These are phyloP conservation scores for Rhodocollybia butyracea DNA, from an alignment of 768 basidiomycete genomes.

Conservation along the genomic window DNA sequence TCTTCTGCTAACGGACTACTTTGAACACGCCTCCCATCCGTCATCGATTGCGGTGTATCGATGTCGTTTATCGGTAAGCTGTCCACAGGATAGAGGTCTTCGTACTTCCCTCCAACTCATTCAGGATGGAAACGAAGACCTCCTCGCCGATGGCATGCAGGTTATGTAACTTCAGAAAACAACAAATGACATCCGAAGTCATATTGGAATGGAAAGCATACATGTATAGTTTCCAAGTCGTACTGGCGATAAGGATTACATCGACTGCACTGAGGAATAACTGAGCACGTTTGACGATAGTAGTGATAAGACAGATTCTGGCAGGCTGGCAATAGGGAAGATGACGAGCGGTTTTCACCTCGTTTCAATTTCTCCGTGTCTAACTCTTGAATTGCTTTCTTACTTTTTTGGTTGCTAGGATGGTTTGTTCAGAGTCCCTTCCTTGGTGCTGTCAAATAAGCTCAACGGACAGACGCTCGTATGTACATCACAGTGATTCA, in stretches of 20 bases:
- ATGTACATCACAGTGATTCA: too few relatives aligned
- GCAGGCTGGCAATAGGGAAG: conserved; percentile 90
- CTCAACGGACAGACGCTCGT: too few relatives aligned
- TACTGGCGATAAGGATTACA: conserved; percentile 64
- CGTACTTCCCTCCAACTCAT: conserved; percentile 96
- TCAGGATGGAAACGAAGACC: conserved; percentile 93
- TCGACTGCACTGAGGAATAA: conserved; percentile 76
- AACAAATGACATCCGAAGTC: conserved; percentile 91
- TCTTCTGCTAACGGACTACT: conserved; percentile 42
- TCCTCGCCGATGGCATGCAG: conserved; percentile 68
- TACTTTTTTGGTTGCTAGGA: too few relatives aligned
- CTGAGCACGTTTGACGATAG: conserved; percentile 70
- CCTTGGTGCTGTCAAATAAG: too few relatives aligned
- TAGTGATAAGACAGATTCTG: conserved; percentile 70
- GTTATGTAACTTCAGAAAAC: conserved; percentile 97
- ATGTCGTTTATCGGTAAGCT: conserved; percentile 88
- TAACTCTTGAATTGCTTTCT: too few relatives aligned
- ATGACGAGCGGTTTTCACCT: too few relatives aligned
- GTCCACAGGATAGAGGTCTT: conserved; percentile 36
- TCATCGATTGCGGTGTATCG: conserved; percentile 81
- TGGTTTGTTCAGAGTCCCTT: too few relatives aligned
- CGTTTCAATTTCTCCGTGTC: too few relatives aligned
- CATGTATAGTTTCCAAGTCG: conserved; percentile 78
- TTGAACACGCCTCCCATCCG: conserved; percentile 92
- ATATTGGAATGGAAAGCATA: conserved; percentile 93